Evolutionary conservation across 306 rosid genomes (phyloP), one percentile per base, ranked within the genome.

Genomic region (Morella rubra): DNA sequence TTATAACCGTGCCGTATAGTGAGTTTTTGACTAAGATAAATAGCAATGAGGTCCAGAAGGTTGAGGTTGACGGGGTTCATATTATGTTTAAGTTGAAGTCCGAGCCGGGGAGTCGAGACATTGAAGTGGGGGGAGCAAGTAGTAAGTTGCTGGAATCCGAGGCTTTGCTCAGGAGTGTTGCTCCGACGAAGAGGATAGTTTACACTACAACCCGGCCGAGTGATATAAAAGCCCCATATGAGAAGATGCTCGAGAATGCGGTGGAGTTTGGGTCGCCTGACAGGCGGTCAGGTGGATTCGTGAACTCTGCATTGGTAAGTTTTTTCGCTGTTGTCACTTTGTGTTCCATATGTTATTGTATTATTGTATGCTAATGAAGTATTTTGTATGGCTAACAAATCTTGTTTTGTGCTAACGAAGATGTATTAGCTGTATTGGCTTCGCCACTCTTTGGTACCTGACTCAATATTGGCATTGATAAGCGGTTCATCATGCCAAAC

Each of bases 251-350:
- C 77, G 99, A 92, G 62, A 95, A 95, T 90, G 91, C 89, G 61
- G 98, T 95, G 74, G 98, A 89, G 90, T 95, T 95, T 32, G 96
- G 97, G 46, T 92, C 99, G 0, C 98, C 99, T 2, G 99, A 95
- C 79, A 92, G 81, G 82, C 88, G 97, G 71, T 91, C 97, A 0
- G 92, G 95, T 54, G 99, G 97, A 69, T 89, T 92, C 83, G 80
- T 91, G 84, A 92, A 89, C 88, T 87, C 97, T 62, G 96, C 92
- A 42, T 64, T 92, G 91, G 99, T 95, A 77, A 89, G 88, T 11
- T 52, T 79, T 59, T 8, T 56, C 5, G 5, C 64, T 56, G 40
- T 56, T 9, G 13, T 56, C 12, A 13, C 40, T 1, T 56, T 56
- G 19, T 7, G 64, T 9, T 10, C 37, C 24, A 47, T 47, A 47